Conservation (phyloP, 345 rosid species). For the Citrus cavaleriei region DNA sequence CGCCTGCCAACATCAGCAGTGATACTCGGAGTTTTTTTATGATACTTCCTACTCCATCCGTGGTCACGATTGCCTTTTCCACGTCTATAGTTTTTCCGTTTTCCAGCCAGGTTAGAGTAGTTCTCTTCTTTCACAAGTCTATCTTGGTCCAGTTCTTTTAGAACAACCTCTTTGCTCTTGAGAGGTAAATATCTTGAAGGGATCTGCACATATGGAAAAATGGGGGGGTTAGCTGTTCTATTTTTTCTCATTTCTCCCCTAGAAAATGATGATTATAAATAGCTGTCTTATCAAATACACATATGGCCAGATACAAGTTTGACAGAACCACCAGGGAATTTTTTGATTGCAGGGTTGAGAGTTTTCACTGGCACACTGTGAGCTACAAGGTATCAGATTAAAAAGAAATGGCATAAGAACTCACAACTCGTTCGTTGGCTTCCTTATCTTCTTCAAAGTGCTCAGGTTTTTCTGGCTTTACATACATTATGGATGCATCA, state of each 20-base stretch:
- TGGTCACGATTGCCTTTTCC: slow-evolving; percentile 53
- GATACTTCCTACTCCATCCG: slow-evolving; percentile 49
- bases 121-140: slow-evolving; percentile 30
- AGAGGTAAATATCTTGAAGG: slow-evolving; percentile 37
- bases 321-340: background rate
- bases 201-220: slow-evolving; percentile 44
- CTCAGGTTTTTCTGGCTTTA: slow-evolving; percentile 56
- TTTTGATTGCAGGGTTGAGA: background rate
- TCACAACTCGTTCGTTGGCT: slow-evolving; percentile 46
- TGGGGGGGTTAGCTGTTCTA: background rate
- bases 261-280: background rate
- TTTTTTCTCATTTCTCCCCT: background rate
- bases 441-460: slow-evolving; percentile 45
- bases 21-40: slow-evolving; percentile 40
- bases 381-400: background rate
- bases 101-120: slow-evolving; percentile 31
- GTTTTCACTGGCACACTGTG: background rate
- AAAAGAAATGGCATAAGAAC: slow-evolving; percentile 20
- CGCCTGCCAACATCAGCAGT: slow-evolving; percentile 35
- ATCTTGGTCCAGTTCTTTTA: slow-evolving; percentile 38
- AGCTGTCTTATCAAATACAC: background rate
- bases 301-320: background rate
- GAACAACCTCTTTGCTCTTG: slow-evolving; percentile 47
- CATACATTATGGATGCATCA: slow-evolving; percentile 56
- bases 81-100: slow-evolving; percentile 50